phyloP scores from a whole-genome alignment of 1,284 basidiomycete genomes.

The Ustilago hordei region DNA sequence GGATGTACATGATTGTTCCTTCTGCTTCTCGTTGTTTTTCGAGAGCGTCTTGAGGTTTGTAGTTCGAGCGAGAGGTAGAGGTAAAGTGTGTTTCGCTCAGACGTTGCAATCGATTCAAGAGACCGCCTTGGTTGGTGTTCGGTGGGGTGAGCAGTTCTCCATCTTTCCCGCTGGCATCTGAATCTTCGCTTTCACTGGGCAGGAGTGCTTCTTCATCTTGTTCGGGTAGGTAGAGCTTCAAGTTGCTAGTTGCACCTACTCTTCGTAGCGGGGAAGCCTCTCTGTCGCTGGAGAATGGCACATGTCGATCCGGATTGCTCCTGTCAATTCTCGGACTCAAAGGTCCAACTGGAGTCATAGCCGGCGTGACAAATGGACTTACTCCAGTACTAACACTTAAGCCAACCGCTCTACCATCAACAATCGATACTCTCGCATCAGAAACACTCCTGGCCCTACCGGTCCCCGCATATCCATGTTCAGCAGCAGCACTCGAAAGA shows the following conservation, averaged over 20 bases:
- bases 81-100: constrained; percentile 33
- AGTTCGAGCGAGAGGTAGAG: constrained; percentile 9
- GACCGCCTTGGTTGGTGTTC: not conserved
- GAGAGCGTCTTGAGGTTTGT: not conserved
- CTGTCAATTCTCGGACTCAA: constrained; percentile 25
- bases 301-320: constrained; percentile 33
- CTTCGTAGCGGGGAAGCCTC: constrained; percentile 23
- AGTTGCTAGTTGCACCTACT: constrained; percentile 38
- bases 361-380: constrained; percentile 36
- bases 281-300: constrained; percentile 19
- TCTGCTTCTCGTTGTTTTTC: constrained; percentile 15
- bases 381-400: constrained; percentile 29
- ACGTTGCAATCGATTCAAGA: constrained; percentile 27
- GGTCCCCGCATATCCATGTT: constrained; percentile 16
- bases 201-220: constrained; percentile 40
- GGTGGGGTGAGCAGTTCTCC: constrained; percentile 30
- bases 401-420: constrained; percentile 36
- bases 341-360: constrained; percentile 29
- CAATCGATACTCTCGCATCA: constrained; percentile 21
- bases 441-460: constrained; percentile 15
- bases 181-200: constrained; percentile 41
- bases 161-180: constrained; percentile 54
- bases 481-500: constrained; percentile 31
- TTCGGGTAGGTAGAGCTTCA: constrained; percentile 37
- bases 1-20: constrained; percentile 47